A percentile compares a stretch with the other conserved stretches of the same genome.
Conservation (phyloP, 129 eudicot genomes). For the Solidago caesia region DNA sequence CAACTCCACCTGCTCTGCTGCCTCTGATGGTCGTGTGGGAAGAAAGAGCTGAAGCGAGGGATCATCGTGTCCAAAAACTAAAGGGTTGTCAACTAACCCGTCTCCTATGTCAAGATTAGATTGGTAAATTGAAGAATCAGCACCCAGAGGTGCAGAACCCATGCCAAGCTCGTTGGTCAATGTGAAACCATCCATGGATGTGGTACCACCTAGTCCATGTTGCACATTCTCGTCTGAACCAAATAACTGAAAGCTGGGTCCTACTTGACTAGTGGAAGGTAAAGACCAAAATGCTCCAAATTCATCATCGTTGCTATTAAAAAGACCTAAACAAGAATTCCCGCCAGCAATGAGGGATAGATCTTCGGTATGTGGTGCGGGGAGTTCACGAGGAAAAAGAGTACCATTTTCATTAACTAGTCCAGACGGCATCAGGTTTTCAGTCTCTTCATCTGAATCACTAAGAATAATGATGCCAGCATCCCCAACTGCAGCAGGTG, state of each 20-base stretch:
- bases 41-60: conserved; percentile 91
- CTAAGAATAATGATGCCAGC: conserved; percentile 72
- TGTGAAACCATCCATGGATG: conserved; percentile 51
- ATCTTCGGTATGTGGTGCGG: conserved; percentile 40
- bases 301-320: conserved; percentile 54
- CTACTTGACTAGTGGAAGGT: conserved; percentile 66
- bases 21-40: conserved; percentile 71
- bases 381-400: conserved; percentile 8
- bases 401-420: not conserved
- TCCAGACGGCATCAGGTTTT: conserved; percentile 17
- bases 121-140: conserved; percentile 47
- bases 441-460: conserved; percentile 86
- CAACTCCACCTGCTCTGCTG: conserved; percentile 40
- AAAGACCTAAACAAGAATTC: conserved; percentile 62
- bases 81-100: conserved; percentile 72
- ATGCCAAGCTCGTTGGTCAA: conserved; percentile 50
- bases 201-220: conserved; percentile 39
- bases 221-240: conserved; percentile 60
- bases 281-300: conserved; percentile 70
- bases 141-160: conserved; percentile 51
- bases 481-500: conserved; percentile 41
- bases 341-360: conserved; percentile 38
- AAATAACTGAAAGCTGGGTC: conserved; percentile 69
- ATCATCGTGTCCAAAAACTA: conserved; percentile 73
- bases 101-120: conserved; percentile 48